Conservation (phyloP, 441 rosid species). For the Pelargonium myrrhifolium region DNA sequence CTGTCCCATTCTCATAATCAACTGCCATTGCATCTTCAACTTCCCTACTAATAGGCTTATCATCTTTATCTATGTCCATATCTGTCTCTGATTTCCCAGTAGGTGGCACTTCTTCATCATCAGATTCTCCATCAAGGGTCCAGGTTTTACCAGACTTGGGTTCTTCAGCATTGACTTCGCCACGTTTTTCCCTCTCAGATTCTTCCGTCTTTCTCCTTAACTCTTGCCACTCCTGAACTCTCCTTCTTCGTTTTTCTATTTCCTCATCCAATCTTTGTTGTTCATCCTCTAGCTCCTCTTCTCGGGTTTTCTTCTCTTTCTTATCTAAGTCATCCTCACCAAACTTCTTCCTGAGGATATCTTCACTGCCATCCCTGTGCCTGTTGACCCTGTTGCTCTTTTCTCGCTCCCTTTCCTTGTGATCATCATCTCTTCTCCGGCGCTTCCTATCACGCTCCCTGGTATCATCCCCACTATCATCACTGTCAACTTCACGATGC, state of each 20-base stretch:
- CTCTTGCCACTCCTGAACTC: slow-evolving; percentile 99
- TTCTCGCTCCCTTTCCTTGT: slow-evolving; percentile 46
- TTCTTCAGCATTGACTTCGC: slow-evolving; percentile 42
- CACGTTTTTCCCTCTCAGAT: slow-evolving; percentile 45
- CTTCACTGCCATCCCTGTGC: slow-evolving; percentile 44
- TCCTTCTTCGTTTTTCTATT: slow-evolving; percentile 83
- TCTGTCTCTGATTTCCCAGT: slow-evolving; percentile 39
- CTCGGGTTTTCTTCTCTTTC: slow-evolving; percentile 47
- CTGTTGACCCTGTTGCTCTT: slow-evolving; percentile 44
- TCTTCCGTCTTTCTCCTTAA: slow-evolving; percentile 81
- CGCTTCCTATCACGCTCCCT: slow-evolving; percentile 40
- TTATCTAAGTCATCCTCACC: slow-evolving; percentile 41
- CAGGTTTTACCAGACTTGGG: slow-evolving; percentile 65
- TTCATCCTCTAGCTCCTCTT: slow-evolving; percentile 66
- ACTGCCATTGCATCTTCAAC: slow-evolving; percentile 44
- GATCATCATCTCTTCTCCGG: slow-evolving; percentile 36
- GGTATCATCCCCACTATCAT: slow-evolving; percentile 35
- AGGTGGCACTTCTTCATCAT: slow-evolving; percentile 66
- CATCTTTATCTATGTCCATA: slow-evolving; percentile 40
- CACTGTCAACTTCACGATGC: slow-evolving; percentile 32
- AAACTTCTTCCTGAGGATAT: slow-evolving; percentile 38
- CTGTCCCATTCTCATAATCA: slow-evolving; percentile 31
- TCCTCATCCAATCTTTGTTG: slow-evolving; percentile 73
- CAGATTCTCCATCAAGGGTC: slow-evolving; percentile 85
- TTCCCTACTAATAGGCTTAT: slow-evolving; percentile 31